Evolutionary conservation across 1,139 yeast species (phyloP).

Genomic region (Magnusiomyces suaveolens): DNA sequence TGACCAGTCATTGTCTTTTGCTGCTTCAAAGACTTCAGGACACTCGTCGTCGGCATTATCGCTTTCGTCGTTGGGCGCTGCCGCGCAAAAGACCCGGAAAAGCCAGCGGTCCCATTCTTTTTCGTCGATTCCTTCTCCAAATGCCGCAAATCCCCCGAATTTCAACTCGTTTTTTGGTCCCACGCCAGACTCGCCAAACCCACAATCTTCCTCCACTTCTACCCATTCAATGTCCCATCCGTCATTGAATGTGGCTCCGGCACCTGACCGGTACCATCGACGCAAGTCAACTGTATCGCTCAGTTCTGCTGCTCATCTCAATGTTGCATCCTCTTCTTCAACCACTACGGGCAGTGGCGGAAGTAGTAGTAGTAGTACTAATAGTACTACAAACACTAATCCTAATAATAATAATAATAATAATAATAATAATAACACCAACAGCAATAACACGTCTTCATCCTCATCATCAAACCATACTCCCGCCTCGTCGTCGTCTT

Average conservation of each 20-base stretch:
- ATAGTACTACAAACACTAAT: not conserved
- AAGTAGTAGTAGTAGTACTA: not conserved
- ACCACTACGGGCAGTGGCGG: not conserved
- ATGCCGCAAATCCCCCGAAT: not conserved
- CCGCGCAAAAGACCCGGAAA: slow-evolving; percentile 1
- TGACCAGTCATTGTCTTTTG: not conserved
- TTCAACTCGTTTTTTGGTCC: no score
- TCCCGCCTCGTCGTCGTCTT: slow-evolving; percentile 13
- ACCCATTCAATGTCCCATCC: slow-evolving; percentile 9
- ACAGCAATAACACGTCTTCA: slow-evolving; percentile 9
- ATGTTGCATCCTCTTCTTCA: slow-evolving; percentile 3
- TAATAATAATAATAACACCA: slow-evolving; percentile 10
- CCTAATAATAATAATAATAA: not conserved
- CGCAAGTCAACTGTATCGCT: slow-evolving; percentile 18
- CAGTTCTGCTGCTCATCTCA: slow-evolving; percentile 9
- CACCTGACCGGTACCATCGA: slow-evolving; percentile 29
- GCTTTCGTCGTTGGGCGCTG: slow-evolving; percentile 5
- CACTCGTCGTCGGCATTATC: slow-evolving; percentile 10
- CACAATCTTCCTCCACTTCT: not conserved
- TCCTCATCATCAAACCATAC: slow-evolving; percentile 6
- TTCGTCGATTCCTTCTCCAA: slow-evolving; percentile 4
- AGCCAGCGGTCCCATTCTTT: slow-evolving; percentile 11
- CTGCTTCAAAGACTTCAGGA: slow-evolving; percentile 5
- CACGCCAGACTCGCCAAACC: no score
- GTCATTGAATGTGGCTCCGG: slow-evolving; percentile 11